Percentiles rank a stretch among this genome's conserved stretches.
Conservation (phyloP, 345 rosid species). For the Syzygium aromaticum region DNA sequence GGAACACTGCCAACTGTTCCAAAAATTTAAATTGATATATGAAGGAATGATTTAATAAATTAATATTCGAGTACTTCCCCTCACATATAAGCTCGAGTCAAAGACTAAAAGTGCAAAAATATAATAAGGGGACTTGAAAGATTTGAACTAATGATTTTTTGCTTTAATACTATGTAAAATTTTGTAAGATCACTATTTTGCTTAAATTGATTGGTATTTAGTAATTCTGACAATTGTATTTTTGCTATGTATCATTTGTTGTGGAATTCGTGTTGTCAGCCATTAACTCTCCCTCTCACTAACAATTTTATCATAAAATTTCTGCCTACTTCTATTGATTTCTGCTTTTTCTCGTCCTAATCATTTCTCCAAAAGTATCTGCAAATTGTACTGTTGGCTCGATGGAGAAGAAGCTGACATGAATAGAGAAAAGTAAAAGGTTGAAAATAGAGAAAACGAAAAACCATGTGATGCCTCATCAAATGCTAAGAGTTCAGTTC, state of each 20-base stretch:
- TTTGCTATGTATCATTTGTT: background rate
- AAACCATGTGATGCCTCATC: background rate
- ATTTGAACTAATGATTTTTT: background rate
- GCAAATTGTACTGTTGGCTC: background rate
- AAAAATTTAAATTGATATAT: background rate
- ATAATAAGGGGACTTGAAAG: accelerated
- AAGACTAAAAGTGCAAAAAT: background rate
- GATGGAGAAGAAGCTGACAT: background rate
- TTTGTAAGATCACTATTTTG: background rate
- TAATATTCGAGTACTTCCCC: background rate
- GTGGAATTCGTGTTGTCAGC: background rate
- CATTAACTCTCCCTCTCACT: background rate
- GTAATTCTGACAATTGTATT: background rate
- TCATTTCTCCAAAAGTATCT: background rate
- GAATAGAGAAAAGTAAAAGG: background rate
- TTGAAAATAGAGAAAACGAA: background rate
- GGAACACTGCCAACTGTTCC: background rate
- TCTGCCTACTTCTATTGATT: background rate
- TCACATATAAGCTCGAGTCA: background rate
- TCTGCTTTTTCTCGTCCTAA: background rate
- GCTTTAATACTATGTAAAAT: background rate
- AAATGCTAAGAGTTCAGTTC: background rate
- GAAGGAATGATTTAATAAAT: no score
- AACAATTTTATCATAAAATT: background rate
- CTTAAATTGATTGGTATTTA: background rate